Conservation (phyloP, 1,139 yeast species). For the Groenewaldozyma auringiensis region DNA sequence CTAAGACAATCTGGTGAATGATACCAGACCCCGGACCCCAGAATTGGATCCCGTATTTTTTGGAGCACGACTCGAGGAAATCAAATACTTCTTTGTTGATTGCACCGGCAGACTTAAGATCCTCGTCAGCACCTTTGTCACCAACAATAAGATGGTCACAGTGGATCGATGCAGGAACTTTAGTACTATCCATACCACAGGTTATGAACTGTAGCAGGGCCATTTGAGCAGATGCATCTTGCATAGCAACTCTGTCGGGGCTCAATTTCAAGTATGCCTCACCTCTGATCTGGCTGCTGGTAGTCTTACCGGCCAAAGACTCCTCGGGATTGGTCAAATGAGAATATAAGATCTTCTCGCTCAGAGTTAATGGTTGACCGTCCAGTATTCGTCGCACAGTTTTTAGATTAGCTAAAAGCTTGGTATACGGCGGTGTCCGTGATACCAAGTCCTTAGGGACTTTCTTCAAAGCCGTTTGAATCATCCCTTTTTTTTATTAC, state of each 20-base stretch:
- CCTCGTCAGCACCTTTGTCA: slow-evolving; percentile 78
- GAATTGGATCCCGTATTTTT: slow-evolving; percentile 89
- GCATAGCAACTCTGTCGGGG: slow-evolving; percentile 99
- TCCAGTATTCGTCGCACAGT: slow-evolving; percentile 57
- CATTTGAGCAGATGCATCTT: slow-evolving; percentile 98
- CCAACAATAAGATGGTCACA: slow-evolving; percentile 98
- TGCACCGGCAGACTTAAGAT: slow-evolving; percentile 64
- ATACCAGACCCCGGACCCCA: slow-evolving; percentile 99
- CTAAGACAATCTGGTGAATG: slow-evolving; percentile 94
- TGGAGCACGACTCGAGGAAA: slow-evolving; percentile 83
- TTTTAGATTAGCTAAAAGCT: slow-evolving; percentile 55
- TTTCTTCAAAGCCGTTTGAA: background rate
- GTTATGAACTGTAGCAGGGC: slow-evolving; percentile 96
- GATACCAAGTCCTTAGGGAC: slow-evolving; percentile 23
- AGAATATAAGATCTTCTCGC: slow-evolving; percentile 89
- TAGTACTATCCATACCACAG: slow-evolving; percentile 76
- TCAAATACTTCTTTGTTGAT: slow-evolving; percentile 92
- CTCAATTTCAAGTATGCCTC: slow-evolving; percentile 74
- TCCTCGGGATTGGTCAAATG: slow-evolving; percentile 86
- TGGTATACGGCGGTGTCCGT: slow-evolving; percentile 82
- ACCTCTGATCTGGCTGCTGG: slow-evolving; percentile 58
- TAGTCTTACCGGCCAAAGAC: slow-evolving; percentile 44
- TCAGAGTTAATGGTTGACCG: slow-evolving; percentile 74
- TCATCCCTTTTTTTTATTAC: background rate
- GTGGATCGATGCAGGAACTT: slow-evolving; percentile 92